Evolutionary conservation across 768 basidiomycete species (phyloP).

Genomic region (Hysterangium stoloniferum): DNA sequence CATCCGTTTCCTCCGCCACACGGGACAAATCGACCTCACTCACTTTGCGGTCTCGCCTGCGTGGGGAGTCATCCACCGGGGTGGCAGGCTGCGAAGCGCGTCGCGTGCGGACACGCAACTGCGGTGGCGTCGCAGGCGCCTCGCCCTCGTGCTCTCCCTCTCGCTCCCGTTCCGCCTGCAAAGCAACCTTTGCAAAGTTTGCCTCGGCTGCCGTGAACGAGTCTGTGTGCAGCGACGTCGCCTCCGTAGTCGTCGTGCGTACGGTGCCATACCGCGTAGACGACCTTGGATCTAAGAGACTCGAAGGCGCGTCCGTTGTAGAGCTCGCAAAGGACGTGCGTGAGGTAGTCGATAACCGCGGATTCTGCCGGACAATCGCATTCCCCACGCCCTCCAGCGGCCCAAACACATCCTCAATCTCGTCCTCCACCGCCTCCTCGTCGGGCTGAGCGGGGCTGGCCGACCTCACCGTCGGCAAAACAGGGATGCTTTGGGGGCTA

Average conservation of each 20-base stretch:
- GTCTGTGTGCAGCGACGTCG: conserved; percentile 57
- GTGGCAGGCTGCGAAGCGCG: conserved; percentile 17
- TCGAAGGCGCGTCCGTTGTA: conserved; percentile 47
- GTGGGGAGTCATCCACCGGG: conserved; percentile 21
- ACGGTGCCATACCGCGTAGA: conserved; percentile 57
- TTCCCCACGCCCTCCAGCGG: conserved; percentile 23
- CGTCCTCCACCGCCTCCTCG: conserved; percentile 19
- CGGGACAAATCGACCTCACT: conserved; percentile 65
- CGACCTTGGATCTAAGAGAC: conserved; percentile 42
- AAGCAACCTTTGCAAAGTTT: conserved; percentile 43
- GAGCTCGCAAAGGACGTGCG: conserved; percentile 15
- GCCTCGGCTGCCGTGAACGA: conserved; percentile 63
- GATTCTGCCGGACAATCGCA: background rate
- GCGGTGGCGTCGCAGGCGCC: background rate
- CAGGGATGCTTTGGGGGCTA: conserved; percentile 38
- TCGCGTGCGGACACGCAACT: conserved; percentile 17
- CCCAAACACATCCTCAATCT: conserved; percentile 12
- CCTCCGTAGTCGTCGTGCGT: conserved; percentile 74
- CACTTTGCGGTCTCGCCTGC: conserved; percentile 46
- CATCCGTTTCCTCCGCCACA: conserved; percentile 61
- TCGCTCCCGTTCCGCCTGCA: conserved; percentile 34
- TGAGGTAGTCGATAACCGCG: conserved; percentile 4
- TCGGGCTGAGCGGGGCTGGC: conserved; percentile 46
- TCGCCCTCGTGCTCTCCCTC: background rate
- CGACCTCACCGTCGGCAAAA: conserved; percentile 44